Conservation (phyloP, 345 rosid genomes). For the Lagerstroemia speciosa region DNA sequence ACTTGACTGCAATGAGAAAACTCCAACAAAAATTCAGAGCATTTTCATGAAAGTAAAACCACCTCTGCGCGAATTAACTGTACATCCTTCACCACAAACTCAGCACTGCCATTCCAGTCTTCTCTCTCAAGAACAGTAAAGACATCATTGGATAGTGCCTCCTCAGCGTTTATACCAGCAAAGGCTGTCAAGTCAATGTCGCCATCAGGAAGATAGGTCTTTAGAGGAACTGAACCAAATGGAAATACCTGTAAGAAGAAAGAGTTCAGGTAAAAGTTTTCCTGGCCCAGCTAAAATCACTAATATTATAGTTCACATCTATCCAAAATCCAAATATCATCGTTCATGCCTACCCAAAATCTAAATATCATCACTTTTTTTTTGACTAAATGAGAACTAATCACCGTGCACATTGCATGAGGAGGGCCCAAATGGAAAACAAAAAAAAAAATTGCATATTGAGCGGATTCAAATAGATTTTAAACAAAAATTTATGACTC, state of each 20-base stretch:
- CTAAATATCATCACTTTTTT: neutral
- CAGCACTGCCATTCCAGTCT: conserved; percentile 41
- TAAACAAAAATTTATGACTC: no score
- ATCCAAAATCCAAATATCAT: neutral
- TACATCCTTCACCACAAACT: conserved; percentile 63
- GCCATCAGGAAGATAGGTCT: conserved; percentile 95
- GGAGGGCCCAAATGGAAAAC: neutral
- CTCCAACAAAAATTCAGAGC: neutral
- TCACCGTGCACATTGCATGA: no score
- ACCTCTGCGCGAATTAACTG: conserved; percentile 78
- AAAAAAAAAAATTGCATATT: neutral
- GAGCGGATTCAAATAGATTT: neutral
- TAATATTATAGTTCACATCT: neutral
- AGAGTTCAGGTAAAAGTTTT: neutral
- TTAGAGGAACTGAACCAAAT: conserved; percentile 89
- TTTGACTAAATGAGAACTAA: no score
- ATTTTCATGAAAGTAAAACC: conserved; percentile 11
- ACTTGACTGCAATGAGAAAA: neutral
- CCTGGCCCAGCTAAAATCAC: neutral
- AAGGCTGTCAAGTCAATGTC: conserved; percentile 88
- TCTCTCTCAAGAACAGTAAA: conserved; percentile 58
- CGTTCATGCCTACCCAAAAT: neutral
- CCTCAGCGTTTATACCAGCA: conserved; percentile 46
- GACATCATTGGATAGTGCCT: conserved; percentile 51
- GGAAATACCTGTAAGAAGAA: conserved; percentile 53